A percentile compares a stretch with the other conserved stretches of the same genome.
Evolutionary conservation across 2,329 filamentous ascomycete genomes (phyloP).

Genomic region (Lasiodiplodia citricola): DNA sequence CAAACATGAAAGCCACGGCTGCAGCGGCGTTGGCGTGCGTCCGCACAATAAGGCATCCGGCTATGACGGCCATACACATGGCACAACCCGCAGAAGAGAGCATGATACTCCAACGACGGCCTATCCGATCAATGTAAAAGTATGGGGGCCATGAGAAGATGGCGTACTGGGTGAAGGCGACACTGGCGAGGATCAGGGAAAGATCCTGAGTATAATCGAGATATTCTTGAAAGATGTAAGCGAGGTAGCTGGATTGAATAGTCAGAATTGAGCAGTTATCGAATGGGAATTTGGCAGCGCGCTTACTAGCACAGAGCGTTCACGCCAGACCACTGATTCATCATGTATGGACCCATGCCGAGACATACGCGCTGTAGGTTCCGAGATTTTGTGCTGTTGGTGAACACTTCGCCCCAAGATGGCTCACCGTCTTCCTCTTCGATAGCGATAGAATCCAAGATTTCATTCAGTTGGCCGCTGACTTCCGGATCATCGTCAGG

Average conservation of each 20-base stretch:
- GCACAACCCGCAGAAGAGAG: constrained; percentile 40
- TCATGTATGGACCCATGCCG: constrained; percentile 46
- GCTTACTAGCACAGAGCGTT: constrained; percentile 28
- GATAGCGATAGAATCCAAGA: constrained; percentile 56
- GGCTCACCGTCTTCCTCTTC: constrained; percentile 36
- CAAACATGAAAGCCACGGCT: constrained; percentile 42
- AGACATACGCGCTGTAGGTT: constrained; percentile 45
- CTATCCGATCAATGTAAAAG: constrained; percentile 39
- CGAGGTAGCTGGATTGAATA: constrained; percentile 33
- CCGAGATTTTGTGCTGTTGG: constrained; percentile 41
- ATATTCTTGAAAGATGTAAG: constrained; percentile 38
- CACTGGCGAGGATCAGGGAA: constrained; percentile 38
- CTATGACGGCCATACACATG: constrained; percentile 42
- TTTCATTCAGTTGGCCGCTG: constrained; percentile 64
- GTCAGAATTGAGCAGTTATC: neutral
- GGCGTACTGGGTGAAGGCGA: constrained; percentile 40
- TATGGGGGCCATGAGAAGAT: constrained; percentile 40
- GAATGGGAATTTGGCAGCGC: accelerated
- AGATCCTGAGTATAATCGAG: constrained; percentile 35
- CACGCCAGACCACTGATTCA: constrained; percentile 36
- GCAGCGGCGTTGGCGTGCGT: constrained; percentile 37
- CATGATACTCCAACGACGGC: constrained; percentile 38
- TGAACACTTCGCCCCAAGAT: constrained; percentile 44
- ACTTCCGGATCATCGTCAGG: constrained; percentile 61
- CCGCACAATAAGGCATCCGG: constrained; percentile 36